Conservation (phyloP, 768 basidiomycete genomes). For the Boletus coccyginus region DNA sequence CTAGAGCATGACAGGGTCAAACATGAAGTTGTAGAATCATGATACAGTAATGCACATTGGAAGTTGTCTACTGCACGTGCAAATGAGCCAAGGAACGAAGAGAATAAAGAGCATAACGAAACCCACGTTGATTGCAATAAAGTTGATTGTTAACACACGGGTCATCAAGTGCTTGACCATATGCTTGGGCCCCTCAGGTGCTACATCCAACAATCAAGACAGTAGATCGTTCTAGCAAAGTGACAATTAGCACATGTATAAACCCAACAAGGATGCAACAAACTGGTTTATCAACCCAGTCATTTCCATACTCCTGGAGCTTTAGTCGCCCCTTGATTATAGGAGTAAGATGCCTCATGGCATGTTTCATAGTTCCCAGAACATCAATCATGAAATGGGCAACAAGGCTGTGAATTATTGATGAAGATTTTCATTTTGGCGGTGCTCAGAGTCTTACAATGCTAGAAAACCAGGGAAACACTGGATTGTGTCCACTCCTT, state of each 20-base stretch:
- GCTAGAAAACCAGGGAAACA: conserved; percentile 33
- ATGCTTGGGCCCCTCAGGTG: conserved; percentile 11
- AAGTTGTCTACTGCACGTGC: no score
- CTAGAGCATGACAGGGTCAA: conserved; percentile 8
- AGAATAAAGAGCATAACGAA: neutral
- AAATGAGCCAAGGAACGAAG: neutral
- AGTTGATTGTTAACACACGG: conserved; percentile 15
- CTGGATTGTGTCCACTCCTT: neutral
- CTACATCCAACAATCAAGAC: conserved; percentile 32
- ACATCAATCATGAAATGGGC: no score
- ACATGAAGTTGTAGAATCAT: neutral
- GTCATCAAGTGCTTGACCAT: conserved; percentile 21
- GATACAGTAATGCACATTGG: neutral
- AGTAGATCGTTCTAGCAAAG: conserved; percentile 31
- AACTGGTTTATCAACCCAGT: conserved; percentile 34
- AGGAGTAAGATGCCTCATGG: no score
- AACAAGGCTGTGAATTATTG: no score
- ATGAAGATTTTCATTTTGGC: conserved; percentile 5
- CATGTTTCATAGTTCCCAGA: no score
- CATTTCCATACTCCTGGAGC: conserved; percentile 23
- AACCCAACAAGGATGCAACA: neutral
- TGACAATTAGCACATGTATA: neutral
- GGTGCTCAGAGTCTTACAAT: conserved; percentile 24
- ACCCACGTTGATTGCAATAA: conserved; percentile 25
- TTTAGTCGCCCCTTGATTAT: conserved; percentile 20